Base-by-base conservation (phyloP, 805 yeast species). In the Lachancea kluyveri region DNA sequence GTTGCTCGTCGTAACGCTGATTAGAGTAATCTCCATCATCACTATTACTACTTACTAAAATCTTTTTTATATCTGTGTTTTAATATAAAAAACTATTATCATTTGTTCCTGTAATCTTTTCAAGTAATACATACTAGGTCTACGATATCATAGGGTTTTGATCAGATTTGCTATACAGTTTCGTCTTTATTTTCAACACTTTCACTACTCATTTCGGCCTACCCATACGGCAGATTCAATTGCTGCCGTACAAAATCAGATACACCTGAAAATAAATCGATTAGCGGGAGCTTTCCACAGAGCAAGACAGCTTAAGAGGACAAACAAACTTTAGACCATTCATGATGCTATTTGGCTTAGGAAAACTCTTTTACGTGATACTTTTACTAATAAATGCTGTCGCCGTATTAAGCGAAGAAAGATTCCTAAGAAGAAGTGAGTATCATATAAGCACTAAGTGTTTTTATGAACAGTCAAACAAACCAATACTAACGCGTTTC, bases 1-100 rank as follows among this genome's bases (percentile, higher is more conserved):
- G 76, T 79, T 65, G 90, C 90, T 65, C 82, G 74, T 71, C 83
- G 94, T 80, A 77, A 78, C 70, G 80, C 86, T 67, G 94, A 83
- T 65, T 82, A 82, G 60, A 25, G 30, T 33, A 24, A 28, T 28
- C 26, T 11, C 33, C n/a, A 14, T 11, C 21, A 15, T 26, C 37
- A 24, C 28, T 28, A 33, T 32, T 33, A 28, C 16, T 4, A 19
- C 20, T 14, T 24, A 26, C 17, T 28, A 20, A 21, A 28, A 33
- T 22, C 9, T 13, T 17, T 33, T 24, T 31, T 28, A 28, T 33
- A 25, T 33, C 28, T 33, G 37, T 33, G 37, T 33, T 33, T 28
- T 33, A 28, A 33, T 33, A 33, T 28, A 13, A 24, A 10, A 15
- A 13, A 15, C 14, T 17, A 24, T 24, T 22, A 22, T 22, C 24